Base-by-base conservation (phyloP, 352 stramenopile species). In the Globisporangium echinulatum region DNA sequence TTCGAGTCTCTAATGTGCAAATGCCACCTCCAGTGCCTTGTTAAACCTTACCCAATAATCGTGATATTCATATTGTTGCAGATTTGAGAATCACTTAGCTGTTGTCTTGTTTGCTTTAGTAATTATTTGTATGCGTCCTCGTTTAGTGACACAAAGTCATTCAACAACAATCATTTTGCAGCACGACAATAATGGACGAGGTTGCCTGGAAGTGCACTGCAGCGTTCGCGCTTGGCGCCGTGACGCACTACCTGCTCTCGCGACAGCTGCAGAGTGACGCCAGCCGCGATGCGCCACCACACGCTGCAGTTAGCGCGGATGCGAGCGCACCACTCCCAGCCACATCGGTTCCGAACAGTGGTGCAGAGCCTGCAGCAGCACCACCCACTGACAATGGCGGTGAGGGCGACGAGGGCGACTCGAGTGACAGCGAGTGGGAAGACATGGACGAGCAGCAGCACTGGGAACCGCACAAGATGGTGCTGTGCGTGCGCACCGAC, bases 401-500 rank as follows among this genome's bases (percentile, higher is more conserved):
- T 38, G 56, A 59, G 19, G 56, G 49, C 4, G 60, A 76, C 25
- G 64, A 67, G 38, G 52, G 42, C 49, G 75, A 69, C 15, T 81
- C 75, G 5, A 77, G 85, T 15, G 82, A 91, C 38, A 63, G 65
- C 42, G 77, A 82, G 37, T 90, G 80, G 71, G 77, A 90, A 46
- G 85, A 71, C 62, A 70, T 72, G 47, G 82, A 93, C 53, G 74
- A 74, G 7, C 56, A 64, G 49, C 61, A 68, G 42, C 19, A n/a
- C 46, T 91, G 70, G 75, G 58, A 77, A 59, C 83, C 83, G 19
- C 85, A 95, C 74, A 96, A 96, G 65, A 98, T 98, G 92, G 88
- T 98, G 54, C 80, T 99, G 17, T 96, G 89, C 60, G 96, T 98
- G 64, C 96, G 96, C 64, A 96, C 86, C 40, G 85, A 97, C 72